Evolutionary conservation across 1,284 basidiomycete genomes (phyloP).

Genomic region (Ceratobasidium sp.): DNA sequence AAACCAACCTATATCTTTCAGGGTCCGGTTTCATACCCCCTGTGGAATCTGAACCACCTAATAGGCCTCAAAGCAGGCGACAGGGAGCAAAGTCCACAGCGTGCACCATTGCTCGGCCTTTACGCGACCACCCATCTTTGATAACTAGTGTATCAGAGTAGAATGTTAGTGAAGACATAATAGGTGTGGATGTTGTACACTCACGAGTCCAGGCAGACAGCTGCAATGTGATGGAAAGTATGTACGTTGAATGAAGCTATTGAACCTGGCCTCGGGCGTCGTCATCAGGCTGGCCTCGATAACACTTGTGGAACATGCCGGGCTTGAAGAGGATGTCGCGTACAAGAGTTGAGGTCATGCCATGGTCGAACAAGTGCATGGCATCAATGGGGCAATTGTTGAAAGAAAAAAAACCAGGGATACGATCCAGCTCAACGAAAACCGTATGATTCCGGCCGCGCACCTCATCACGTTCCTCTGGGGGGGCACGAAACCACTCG

Average conservation of each 20-base stretch:
- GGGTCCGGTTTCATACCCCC: no score
- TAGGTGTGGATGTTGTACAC: background rate
- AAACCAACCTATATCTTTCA: no score
- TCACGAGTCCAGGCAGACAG: background rate
- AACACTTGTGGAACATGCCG: background rate
- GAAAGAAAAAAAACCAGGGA: background rate
- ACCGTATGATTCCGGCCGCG: background rate
- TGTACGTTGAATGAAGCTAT: background rate
- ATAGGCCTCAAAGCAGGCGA: conserved; percentile 2
- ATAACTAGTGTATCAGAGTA: no score
- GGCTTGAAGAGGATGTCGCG: background rate
- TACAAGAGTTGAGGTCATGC: background rate
- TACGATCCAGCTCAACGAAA: conserved; percentile 1
- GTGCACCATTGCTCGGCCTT: conserved; percentile 26
- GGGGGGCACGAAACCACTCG: background rate
- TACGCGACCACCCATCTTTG: background rate
- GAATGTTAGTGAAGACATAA: background rate
- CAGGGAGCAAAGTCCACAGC: background rate
- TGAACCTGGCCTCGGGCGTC: background rate
- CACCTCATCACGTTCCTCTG: background rate
- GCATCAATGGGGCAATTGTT: background rate
- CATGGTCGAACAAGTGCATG: conserved; percentile 4
- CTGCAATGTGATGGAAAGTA: conserved; percentile 8
- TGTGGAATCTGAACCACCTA: no score
- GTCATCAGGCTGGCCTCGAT: background rate